Evolutionary conservation across 176 grass and related monocot species (phyloP).

Genomic region (Microstegium vimineum): DNA sequence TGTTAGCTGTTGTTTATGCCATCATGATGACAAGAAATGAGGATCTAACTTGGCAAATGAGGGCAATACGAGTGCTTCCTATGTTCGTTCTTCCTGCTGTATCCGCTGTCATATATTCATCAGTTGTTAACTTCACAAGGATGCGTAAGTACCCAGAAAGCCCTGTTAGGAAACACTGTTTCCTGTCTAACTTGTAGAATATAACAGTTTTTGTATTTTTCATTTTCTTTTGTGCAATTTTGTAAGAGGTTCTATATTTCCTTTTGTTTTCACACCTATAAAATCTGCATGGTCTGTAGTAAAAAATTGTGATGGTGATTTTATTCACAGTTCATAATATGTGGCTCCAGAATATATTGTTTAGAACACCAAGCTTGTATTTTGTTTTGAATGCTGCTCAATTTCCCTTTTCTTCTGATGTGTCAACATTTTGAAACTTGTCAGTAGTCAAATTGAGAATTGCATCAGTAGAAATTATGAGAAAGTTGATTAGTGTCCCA

Average conservation of each 20-base stretch:
- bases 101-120: constrained; percentile 68
- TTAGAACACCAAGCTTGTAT: neutral
- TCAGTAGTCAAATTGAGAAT: neutral
- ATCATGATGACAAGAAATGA: constrained; percentile 70
- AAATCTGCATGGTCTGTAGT: neutral
- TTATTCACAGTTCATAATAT: constrained; percentile 13
- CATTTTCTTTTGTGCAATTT: neutral
- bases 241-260: neutral
- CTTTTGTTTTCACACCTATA: constrained; percentile 1
- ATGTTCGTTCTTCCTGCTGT: constrained; percentile 79
- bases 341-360: neutral
- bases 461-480: neutral
- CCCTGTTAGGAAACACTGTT: neutral
- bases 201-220: neutral
- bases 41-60: constrained; percentile 74
- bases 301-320: neutral
- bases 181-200: neutral
- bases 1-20: constrained; percentile 70
- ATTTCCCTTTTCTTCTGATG: neutral
- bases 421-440: neutral
- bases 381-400: neutral
- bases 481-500: neutral
- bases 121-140: constrained; percentile 69
- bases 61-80: constrained; percentile 64
- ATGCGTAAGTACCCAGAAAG: constrained; percentile 62